Conservation (phyloP, 306 rosid species). For the Trifolium dubium region DNA sequence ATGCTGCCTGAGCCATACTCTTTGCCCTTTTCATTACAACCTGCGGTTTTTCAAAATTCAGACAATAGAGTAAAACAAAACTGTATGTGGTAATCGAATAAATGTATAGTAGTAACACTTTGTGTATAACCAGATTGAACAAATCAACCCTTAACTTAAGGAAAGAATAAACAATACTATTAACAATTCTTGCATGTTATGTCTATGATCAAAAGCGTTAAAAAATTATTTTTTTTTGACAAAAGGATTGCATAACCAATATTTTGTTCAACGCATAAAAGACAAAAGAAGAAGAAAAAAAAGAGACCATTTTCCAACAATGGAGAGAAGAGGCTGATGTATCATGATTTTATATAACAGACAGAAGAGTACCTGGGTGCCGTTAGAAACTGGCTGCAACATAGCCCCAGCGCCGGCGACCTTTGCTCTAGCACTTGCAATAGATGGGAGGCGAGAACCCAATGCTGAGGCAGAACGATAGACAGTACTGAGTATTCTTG, state of each 20-base stretch:
- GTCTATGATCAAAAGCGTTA: background rate
- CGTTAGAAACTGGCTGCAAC: constrained; percentile 88
- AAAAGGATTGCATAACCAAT: constrained; percentile 19
- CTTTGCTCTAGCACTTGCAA: constrained; percentile 87
- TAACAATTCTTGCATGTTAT: constrained; percentile 13
- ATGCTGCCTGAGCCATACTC: constrained; percentile 97
- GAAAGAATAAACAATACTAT: constrained; percentile 8
- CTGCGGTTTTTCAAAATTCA: constrained; percentile 51
- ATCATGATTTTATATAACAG: constrained; percentile 24
- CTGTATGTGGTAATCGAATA: constrained; percentile 15
- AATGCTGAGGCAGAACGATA: constrained; percentile 96
- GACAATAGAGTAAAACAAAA: constrained; percentile 11
- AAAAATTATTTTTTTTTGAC: constrained; percentile 10
- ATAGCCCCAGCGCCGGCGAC: constrained; percentile 97
- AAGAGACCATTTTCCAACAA: background rate
- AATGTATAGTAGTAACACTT: constrained; percentile 8
- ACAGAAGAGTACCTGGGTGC: constrained; percentile 75
- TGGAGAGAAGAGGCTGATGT: constrained; percentile 17
- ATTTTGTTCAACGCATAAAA: constrained; percentile 17
- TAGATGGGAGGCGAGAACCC: constrained; percentile 96
- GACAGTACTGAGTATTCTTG: constrained; percentile 92
- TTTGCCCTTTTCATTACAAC: constrained; percentile 94
- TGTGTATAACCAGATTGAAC: constrained; percentile 6
- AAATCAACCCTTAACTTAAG: constrained; percentile 2
- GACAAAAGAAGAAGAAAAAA: background rate